Percentiles rank a stretch among this genome's conserved stretches.
These are phyloP conservation scores for Syzygium oleosum DNA, from an alignment of 345 rosid species.

Conservation along the genomic window DNA sequence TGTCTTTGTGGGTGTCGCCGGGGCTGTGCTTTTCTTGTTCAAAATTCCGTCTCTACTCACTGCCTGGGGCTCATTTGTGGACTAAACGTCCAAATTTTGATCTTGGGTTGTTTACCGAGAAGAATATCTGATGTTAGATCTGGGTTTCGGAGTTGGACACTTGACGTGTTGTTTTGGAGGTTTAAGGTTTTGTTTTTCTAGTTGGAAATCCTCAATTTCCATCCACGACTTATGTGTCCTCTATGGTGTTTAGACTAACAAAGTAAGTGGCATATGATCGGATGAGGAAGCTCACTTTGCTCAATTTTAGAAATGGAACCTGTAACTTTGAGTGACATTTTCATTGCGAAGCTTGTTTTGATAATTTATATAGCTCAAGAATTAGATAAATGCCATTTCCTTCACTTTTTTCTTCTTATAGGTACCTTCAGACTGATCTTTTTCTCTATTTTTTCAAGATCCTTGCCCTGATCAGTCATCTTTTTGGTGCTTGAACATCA, in stretches of 20 bases:
- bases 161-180: neutral
- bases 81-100: neutral
- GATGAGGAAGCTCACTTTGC: neutral
- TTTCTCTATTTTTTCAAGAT: neutral
- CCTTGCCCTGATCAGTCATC: neutral
- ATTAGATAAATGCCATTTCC: neutral
- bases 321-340: neutral
- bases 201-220: neutral
- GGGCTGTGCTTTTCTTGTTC: neutral
- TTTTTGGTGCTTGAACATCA: neutral
- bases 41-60: neutral
- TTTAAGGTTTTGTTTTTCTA: neutral
- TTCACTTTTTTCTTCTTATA: neutral
- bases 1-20: neutral
- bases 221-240: neutral
- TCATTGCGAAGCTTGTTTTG: neutral
- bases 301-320: neutral
- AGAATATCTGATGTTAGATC: conserved; percentile 1
- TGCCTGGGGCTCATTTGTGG: neutral
- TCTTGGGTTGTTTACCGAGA: neutral
- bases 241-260: neutral
- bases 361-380: neutral
- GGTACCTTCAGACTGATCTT: neutral
- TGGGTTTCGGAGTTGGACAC: neutral
- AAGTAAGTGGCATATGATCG: neutral